A percentile compares a stretch with the other conserved stretches of the same genome.
Evolutionary conservation across 306 rosid genomes (phyloP).

Genomic region (Lupinus albus): DNA sequence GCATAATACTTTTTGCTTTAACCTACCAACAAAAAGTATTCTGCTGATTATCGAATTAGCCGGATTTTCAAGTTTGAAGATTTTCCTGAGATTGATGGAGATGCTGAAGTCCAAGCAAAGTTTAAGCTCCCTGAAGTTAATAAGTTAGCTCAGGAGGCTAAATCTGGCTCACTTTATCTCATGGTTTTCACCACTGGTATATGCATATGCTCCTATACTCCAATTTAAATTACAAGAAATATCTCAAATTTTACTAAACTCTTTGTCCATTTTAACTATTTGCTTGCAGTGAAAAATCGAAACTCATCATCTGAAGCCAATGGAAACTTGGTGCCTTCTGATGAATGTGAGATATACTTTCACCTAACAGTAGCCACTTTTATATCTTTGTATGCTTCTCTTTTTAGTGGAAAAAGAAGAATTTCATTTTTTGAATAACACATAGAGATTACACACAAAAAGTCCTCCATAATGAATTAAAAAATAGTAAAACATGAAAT

Average conservation of each 20-base stretch:
- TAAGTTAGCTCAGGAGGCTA: constrained; percentile 66
- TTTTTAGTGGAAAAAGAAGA: constrained; percentile 6
- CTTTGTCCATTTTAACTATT: constrained; percentile 32
- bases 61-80: constrained; percentile 55
- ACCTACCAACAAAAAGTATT: constrained; percentile 44
- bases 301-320: constrained; percentile 51
- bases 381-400: background rate
- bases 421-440: background rate
- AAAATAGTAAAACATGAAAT: constrained; percentile 19
- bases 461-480: too few relatives aligned
- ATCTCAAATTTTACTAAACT: constrained; percentile 9
- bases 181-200: constrained; percentile 82
- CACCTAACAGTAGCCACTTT: constrained; percentile 26
- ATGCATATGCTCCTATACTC: constrained; percentile 40
- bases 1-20: constrained; percentile 24
- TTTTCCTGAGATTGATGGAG: constrained; percentile 48
- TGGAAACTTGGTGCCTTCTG: constrained; percentile 48
- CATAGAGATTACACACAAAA: background rate
- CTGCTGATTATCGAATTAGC: constrained; percentile 62
- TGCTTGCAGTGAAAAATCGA: constrained; percentile 58
- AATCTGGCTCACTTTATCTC: constrained; percentile 56
- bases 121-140: constrained; percentile 68
- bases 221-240: constrained; percentile 21
- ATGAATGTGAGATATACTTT: constrained; percentile 63
- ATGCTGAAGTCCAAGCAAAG: constrained; percentile 53